Base-by-base conservation (phyloP, 805 yeast genomes). In the Myxozyma sirexii region DNA sequence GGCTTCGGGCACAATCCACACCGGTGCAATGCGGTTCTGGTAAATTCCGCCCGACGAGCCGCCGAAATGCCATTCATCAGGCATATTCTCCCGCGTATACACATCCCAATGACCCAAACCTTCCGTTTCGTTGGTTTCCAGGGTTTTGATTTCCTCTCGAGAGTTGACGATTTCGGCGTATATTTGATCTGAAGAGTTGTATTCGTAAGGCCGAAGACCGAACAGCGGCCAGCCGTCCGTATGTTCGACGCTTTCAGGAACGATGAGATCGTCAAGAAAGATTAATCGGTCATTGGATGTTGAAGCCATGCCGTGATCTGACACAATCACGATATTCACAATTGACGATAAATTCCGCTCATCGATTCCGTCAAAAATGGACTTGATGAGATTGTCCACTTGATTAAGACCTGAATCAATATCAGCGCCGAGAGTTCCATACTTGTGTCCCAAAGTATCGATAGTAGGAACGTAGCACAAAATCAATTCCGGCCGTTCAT, bases 301-400 rank as follows among this genome's bases (percentile, higher is more conserved):
- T 5, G 96, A 93, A 0, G 96, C 86, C 96, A 90, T 91, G 10
- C 97, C 97, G 71, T 91, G 97, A 72, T 92, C 97, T 46, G 96
- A 88, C 2, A 92, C 87, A 44, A 92, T 75, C 0, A 93, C 74
- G 21, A 92, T 74, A 70, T 93, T 92, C 19, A 87, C 88, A 43
- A 90, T 79, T 23, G 84, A 78, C 0, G 80, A 74, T 60, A 90
- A 74, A 65, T 87, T 84, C 56, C 96, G 77, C 19, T 71, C 68
- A 0, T 69, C 59, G 21, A 92, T 66, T 7, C 81, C 86, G 26
- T 73, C 62, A 15, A 79, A 75, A 41, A 90, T 59, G 4, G 76
- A 70, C 15, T 78, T 80, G 13, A 93, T 72, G 63, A 86, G 85
- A 13, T 72, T 69, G 74, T 93, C 97, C 7, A 91, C 92, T 53